A percentile compares a stretch with the other conserved stretches of the same genome.
Conservation (phyloP, 75 land plant genomes). For the Pinus albicaulis region DNA sequence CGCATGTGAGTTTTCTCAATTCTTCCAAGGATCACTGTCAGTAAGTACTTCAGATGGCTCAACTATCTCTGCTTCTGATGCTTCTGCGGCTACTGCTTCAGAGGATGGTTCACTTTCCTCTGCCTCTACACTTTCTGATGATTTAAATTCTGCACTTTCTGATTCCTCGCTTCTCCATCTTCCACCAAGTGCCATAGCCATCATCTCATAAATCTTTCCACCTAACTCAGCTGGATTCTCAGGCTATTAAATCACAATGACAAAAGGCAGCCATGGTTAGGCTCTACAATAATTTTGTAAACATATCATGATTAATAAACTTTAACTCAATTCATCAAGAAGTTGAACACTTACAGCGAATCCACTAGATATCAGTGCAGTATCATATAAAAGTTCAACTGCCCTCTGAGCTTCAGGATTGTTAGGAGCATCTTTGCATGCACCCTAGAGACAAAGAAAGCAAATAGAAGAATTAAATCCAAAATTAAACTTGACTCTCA, state of each 20-base stretch:
- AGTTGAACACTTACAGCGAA: conserved; percentile 61
- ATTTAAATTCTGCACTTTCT: not conserved
- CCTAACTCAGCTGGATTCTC: conserved; percentile 96
- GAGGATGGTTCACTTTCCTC: conserved; percentile 14
- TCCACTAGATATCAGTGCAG: conserved; percentile 95
- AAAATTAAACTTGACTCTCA: not conserved
- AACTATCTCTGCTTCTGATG: conserved; percentile 50
- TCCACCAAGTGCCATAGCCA: conserved; percentile 85
- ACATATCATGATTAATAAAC: not conserved
- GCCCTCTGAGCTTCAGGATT: conserved; percentile 73
- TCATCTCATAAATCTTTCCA: conserved; percentile 87
- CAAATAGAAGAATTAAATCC: not conserved
- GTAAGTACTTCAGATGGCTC: conserved; percentile 89
- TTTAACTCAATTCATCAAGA: not conserved
- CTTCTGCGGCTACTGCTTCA: conserved; percentile 12
- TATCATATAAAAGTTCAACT: conserved; percentile 81
- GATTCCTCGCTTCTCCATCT: conserved; percentile 43
- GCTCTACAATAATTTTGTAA: not conserved
- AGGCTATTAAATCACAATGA: conserved; percentile 57
- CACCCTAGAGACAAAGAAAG: conserved; percentile 45
- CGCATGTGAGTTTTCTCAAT: conserved; percentile 7
- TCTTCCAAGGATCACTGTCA: conserved; percentile 91
- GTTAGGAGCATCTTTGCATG: conserved; percentile 73
- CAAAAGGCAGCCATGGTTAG: not conserved
- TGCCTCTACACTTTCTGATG: conserved; percentile 4